Evolutionary conservation across 495 filamentous ascomycete genomes (phyloP).

Genomic region (Neurospora sp.): DNA sequence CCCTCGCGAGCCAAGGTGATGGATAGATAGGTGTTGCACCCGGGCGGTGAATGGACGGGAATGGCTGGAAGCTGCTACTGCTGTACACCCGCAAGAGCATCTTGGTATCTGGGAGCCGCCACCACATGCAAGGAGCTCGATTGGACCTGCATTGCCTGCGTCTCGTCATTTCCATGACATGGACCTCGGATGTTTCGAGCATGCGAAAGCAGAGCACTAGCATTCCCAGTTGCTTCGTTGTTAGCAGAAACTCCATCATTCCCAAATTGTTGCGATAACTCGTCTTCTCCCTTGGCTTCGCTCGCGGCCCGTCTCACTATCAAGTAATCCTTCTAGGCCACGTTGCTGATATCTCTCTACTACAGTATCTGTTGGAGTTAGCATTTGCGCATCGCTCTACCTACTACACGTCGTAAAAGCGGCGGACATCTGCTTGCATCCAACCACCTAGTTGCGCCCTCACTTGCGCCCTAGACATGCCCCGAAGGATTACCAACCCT

Average conservation of each 20-base stretch:
- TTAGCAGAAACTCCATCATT: not conserved
- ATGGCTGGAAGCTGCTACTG: not conserved
- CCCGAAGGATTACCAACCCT: conserved; percentile 40
- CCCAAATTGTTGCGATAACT: not conserved
- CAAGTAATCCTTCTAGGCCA: not conserved
- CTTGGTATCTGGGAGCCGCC: not conserved
- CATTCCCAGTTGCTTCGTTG: not conserved
- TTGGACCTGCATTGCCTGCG: not conserved
- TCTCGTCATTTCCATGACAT: not conserved
- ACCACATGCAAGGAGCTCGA: not conserved
- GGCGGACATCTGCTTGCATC: not conserved
- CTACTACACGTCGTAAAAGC: not conserved
- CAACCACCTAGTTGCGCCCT: not conserved
- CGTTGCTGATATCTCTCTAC: conserved; percentile 5
- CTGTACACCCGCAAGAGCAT: not conserved
- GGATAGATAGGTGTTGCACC: not conserved
- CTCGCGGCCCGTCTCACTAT: not conserved
- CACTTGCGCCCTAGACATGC: conserved; percentile 28
- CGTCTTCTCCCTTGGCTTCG: not conserved
- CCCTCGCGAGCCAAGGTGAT: not conserved
- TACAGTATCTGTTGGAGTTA: conserved; percentile 12
- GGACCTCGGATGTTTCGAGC: not conserved
- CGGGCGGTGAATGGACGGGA: not conserved
- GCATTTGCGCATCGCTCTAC: conserved; percentile 3
- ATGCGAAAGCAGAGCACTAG: not conserved